These are phyloP conservation scores for Cystobasidium onofrii DNA, from an alignment of 768 basidiomycete genomes.

Conservation along the genomic window DNA sequence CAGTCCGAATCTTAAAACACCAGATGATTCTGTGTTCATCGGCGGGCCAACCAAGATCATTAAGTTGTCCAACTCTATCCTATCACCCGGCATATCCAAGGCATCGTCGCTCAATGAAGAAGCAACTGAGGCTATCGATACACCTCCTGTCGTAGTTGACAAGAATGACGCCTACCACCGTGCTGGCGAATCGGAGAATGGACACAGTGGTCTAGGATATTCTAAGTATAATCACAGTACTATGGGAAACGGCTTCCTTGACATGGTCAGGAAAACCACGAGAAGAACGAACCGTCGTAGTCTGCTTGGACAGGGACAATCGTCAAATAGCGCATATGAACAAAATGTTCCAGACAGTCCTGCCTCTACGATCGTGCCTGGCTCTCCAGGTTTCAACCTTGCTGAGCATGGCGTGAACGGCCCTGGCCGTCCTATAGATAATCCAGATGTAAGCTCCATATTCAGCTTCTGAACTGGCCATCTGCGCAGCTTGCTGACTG, in stretches of 20 bases:
- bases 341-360: not conserved
- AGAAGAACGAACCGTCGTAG: constrained; percentile 5
- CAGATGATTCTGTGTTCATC: constrained; percentile 17
- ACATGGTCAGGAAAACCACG: constrained; percentile 10
- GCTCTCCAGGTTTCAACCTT: constrained; percentile 13
- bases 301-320: not conserved
- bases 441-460: not conserved
- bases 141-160: not conserved
- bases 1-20: constrained; percentile 5
- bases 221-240: not conserved
- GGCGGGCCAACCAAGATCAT: constrained; percentile 18
- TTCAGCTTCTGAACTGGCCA: not conserved
- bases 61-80: not conserved
- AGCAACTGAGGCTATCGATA: not conserved
- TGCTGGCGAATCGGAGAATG: not conserved
- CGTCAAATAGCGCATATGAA: not conserved
- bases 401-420: constrained; percentile 1
- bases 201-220: not conserved
- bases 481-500: not conserved
- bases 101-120: not conserved
- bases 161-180: not conserved
- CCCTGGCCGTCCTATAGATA: not conserved
- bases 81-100: not conserved
- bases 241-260: not conserved
- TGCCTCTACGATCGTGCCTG: not conserved